phyloP scores from a whole-genome alignment of 148 eudicot species.

The Persicaria tinctoria region DNA sequence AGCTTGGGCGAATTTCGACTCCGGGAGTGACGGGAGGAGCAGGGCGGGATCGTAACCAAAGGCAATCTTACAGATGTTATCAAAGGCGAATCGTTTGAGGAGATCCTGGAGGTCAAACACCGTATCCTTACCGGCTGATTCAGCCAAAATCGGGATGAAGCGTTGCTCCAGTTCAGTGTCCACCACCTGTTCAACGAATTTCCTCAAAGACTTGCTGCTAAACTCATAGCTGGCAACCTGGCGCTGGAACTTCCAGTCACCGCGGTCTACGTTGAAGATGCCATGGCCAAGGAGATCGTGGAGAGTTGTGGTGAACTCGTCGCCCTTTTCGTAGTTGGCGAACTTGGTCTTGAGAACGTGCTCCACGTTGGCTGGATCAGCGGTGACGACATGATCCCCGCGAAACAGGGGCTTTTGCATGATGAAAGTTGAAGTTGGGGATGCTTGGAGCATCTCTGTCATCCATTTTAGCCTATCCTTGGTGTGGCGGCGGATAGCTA shows the following conservation, averaged over 20 bases:
- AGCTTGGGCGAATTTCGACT: slow-evolving; percentile 16
- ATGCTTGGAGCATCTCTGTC: slow-evolving; percentile 14
- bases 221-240: slow-evolving; percentile 39
- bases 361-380: slow-evolving; percentile 20
- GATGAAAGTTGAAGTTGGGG: slow-evolving; percentile 12
- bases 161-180: slow-evolving; percentile 31
- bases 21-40: background rate
- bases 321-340: slow-evolving; percentile 22
- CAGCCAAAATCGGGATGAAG: slow-evolving; percentile 32
- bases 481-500: no score
- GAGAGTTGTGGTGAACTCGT: slow-evolving; percentile 1
- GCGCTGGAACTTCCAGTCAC: slow-evolving; percentile 42
- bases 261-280: slow-evolving; percentile 35
- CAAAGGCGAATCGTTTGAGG: slow-evolving; percentile 26
- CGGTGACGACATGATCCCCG: slow-evolving; percentile 16
- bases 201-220: slow-evolving; percentile 31
- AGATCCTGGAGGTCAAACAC: slow-evolving; percentile 27
- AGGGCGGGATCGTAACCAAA: slow-evolving; percentile 19
- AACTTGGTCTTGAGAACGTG: slow-evolving; percentile 27
- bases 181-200: slow-evolving; percentile 33
- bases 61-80: slow-evolving; percentile 21
- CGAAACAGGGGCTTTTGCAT: slow-evolving; percentile 19
- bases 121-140: background rate
- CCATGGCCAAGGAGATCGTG: slow-evolving; percentile 37
- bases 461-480: no score